Conservation (phyloP, 306 rosid genomes). For the Quercus dentata region DNA sequence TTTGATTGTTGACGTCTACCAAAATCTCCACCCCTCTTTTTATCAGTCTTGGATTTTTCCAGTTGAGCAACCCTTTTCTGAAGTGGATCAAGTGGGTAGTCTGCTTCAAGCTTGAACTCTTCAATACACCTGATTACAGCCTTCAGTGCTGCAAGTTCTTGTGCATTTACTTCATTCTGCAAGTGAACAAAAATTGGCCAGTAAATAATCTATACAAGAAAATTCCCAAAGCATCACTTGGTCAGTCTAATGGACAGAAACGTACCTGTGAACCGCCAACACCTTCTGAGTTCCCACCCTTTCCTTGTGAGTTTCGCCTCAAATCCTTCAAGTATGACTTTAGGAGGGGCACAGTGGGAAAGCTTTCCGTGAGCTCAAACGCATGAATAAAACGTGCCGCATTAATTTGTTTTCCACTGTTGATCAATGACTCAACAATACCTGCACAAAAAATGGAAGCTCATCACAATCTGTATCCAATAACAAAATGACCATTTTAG, state of each 20-base stretch:
- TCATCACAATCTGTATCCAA: conserved; percentile 22
- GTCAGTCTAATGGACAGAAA: conserved; percentile 7
- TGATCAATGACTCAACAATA: conserved; percentile 49
- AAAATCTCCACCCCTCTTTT: conserved; percentile 52
- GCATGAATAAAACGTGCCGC: conserved; percentile 66
- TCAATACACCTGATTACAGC: conserved; percentile 50
- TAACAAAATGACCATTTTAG: conserved; percentile 3
- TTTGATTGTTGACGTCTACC: conserved; percentile 49
- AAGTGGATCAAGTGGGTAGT: conserved; percentile 79
- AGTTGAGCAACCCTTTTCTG: conserved; percentile 69
- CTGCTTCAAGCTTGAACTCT: conserved; percentile 66
- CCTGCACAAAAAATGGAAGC: conserved; percentile 37
- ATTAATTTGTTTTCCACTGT: conserved; percentile 52
- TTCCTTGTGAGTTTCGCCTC: conserved; percentile 74
- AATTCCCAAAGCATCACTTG: conserved; percentile 7
- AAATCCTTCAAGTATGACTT: conserved; percentile 66
- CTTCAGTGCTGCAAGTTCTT: conserved; percentile 63
- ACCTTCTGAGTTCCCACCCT: conserved; percentile 40
- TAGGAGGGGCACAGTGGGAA: conserved; percentile 68
- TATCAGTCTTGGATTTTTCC: conserved; percentile 56
- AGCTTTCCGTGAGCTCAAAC: conserved; percentile 60
- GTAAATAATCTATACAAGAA: conserved; percentile 11
- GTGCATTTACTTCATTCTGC: conserved; percentile 51
- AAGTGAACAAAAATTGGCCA: conserved; percentile 9
- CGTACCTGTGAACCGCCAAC: conserved; percentile 51